phyloP scores from a whole-genome alignment of 495 filamentous ascomycete species.

The Aspergillus saccharolyticus region DNA sequence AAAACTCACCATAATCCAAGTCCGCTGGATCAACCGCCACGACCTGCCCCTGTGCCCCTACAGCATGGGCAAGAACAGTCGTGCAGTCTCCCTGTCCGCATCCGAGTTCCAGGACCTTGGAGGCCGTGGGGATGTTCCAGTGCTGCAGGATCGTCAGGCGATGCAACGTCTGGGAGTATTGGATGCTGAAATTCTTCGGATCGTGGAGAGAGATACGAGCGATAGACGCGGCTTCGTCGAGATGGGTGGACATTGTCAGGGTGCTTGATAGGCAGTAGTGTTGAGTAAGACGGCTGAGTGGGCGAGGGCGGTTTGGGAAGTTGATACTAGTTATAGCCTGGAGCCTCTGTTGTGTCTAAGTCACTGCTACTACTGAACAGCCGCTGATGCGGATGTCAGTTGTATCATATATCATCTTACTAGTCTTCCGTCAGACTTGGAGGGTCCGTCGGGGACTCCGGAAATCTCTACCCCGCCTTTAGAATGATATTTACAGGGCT shows the following conservation, averaged over 20 bases:
- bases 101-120: slow-evolving; percentile 48
- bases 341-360: too few relatives aligned
- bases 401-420: too few relatives aligned
- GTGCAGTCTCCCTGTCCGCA: slow-evolving; percentile 53
- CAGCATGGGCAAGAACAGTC: slow-evolving; percentile 39
- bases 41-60: slow-evolving; percentile 38
- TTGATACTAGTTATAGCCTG: too few relatives aligned
- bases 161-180: slow-evolving; percentile 41
- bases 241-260: slow-evolving; percentile 12
- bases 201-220: slow-evolving; percentile 21
- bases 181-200: slow-evolving; percentile 24
- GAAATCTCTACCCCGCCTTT: too few relatives aligned
- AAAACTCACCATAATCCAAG: slow-evolving; percentile 41
- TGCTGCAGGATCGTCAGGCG: slow-evolving; percentile 35
- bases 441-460: too few relatives aligned
- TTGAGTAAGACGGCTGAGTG: too few relatives aligned
- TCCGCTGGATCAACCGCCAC: slow-evolving; percentile 46
- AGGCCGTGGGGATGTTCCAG: slow-evolving; percentile 33
- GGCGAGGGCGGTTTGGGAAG: too few relatives aligned
- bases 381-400: too few relatives aligned
- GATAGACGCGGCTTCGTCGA: slow-evolving; percentile 12
- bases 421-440: too few relatives aligned
- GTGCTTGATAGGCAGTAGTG: too few relatives aligned
- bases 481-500: too few relatives aligned
- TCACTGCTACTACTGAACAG: too few relatives aligned